Conservation (phyloP, 2,329 filamentous ascomycete genomes). For the Reticulascus tulasneorum region DNA sequence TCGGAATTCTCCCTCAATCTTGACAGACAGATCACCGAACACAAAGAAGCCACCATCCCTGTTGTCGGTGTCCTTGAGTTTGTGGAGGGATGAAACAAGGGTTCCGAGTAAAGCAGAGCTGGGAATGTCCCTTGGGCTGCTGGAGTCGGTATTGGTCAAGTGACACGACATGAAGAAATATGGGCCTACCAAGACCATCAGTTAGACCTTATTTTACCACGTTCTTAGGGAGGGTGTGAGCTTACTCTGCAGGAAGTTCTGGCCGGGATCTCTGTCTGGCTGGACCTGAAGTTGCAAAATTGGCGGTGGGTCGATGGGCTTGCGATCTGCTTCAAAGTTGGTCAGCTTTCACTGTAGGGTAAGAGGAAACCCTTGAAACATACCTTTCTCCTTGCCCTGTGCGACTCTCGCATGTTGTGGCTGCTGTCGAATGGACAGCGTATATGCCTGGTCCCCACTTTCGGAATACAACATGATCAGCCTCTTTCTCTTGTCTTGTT, state of each 20-base stretch:
- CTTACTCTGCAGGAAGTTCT: constrained; percentile 31
- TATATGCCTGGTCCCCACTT: no score
- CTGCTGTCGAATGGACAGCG: constrained; percentile 59
- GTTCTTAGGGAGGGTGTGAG: no score
- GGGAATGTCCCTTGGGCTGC: constrained; percentile 19
- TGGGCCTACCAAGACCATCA: constrained; percentile 32
- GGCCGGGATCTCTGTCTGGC: constrained; percentile 39
- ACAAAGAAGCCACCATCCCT: constrained; percentile 82
- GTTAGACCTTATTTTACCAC: no score
- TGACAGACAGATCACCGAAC: constrained; percentile 83
- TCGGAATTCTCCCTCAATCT: constrained; percentile 66
- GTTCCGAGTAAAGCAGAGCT: constrained; percentile 57
- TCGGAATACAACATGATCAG: no score
- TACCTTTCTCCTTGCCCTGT: constrained; percentile 72
- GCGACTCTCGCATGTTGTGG: constrained; percentile 65
- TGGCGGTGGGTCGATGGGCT: constrained; percentile 83
- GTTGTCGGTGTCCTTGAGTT: constrained; percentile 74
- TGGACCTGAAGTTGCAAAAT: constrained; percentile 67
- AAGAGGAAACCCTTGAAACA: constrained; percentile 9
- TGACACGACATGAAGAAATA: constrained; percentile 46
- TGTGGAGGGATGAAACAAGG: constrained; percentile 75
- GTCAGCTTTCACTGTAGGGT: background rate
- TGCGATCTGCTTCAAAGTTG: constrained; percentile 55
- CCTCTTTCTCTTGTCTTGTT: no score
- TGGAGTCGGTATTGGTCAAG: constrained; percentile 35